phyloP scores from a whole-genome alignment of 2,329 filamentous ascomycete species.

The Diaporthe caulivora region DNA sequence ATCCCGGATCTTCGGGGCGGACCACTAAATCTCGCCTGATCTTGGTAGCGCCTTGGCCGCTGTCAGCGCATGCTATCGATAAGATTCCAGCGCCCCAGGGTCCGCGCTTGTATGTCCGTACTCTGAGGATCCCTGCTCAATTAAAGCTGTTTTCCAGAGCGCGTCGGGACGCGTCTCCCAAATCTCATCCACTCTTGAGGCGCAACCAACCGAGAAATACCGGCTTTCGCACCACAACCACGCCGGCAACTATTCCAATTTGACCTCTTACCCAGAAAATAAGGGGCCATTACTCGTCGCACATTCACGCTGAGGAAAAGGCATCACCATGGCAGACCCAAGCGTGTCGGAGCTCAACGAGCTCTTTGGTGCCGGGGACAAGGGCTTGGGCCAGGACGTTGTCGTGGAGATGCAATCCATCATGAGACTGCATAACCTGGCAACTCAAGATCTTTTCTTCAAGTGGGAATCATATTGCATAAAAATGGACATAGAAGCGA shows the following conservation, averaged over 20 bases:
- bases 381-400: slow-evolving; percentile 81
- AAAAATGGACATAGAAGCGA: slow-evolving; percentile 88
- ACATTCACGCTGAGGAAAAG: slow-evolving; percentile 27
- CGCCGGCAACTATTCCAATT: background rate
- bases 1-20: slow-evolving; percentile 28
- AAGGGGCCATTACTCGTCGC: background rate
- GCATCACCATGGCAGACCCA: slow-evolving; percentile 53
- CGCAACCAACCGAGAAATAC: background rate
- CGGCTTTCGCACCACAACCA: background rate
- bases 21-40: slow-evolving; percentile 32
- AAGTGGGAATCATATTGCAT: slow-evolving; percentile 99
- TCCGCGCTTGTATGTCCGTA: background rate
- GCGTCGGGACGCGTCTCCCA: slow-evolving; percentile 38
- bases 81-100: background rate
- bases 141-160: slow-evolving; percentile 27
- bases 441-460: slow-evolving; percentile 90
- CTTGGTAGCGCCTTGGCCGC: slow-evolving; percentile 8
- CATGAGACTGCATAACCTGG: slow-evolving; percentile 83
- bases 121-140: slow-evolving; percentile 25
- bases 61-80: slow-evolving; percentile 22
- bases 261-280: background rate
- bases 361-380: slow-evolving; percentile 66
- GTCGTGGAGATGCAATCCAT: slow-evolving; percentile 87
- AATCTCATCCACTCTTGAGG: slow-evolving; percentile 21
- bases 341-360: slow-evolving; percentile 57